Base-by-base conservation (phyloP, 163 green algal genomes). In the Trebouxiophyceae sp. region DNA sequence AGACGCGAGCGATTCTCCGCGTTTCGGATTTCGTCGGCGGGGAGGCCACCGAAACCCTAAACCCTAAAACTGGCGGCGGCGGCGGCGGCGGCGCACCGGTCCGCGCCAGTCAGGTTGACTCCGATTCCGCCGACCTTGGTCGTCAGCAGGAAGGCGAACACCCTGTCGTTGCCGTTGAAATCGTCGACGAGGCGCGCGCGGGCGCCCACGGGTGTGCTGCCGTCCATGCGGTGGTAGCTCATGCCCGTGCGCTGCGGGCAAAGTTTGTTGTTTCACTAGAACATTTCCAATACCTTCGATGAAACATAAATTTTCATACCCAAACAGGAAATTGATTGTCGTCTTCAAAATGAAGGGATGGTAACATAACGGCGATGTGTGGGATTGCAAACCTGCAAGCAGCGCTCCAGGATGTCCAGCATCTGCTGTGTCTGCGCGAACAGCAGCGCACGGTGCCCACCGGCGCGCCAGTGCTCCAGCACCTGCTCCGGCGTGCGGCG, bases 401-500 rank as follows among this genome's bases (percentile, higher is more conserved):
- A 54, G 47, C 63, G 72, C 77, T 98, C 89, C 32, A 97, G 2
- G 56, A 99, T 97, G 77, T 99, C 91, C 62, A 99, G 80, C 93
- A 98, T 97, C 84, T 97, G 89, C 80, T 96, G 90, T 47, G 91
- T 98, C 87, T 97, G 91, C 0, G 72, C 84, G 80, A 96, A 96
- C 22, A 96, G 32, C 68, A 96, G 81, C 31, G 82, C 86, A 60
- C 86, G 83, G 77, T 95, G 86, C 2, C 86, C 86, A 23, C 81
- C 71, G 45, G 58, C 46, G 12, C 81, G 66, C 89, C 89, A 95
- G 28, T 82, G 69, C 19, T 65, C 32, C 46, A 96, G 66, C 33
- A 96, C 73, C 68, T 87, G 72, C 63, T 33, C 23, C 33, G n/a
- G n/a, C n/a, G n/a, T n/a, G n/a, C n/a, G n/a, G n/a, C n/a, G n/a